phyloP scores from a whole-genome alignment of 2,329 filamentous ascomycete genomes.

The Exophiala spinifera region DNA sequence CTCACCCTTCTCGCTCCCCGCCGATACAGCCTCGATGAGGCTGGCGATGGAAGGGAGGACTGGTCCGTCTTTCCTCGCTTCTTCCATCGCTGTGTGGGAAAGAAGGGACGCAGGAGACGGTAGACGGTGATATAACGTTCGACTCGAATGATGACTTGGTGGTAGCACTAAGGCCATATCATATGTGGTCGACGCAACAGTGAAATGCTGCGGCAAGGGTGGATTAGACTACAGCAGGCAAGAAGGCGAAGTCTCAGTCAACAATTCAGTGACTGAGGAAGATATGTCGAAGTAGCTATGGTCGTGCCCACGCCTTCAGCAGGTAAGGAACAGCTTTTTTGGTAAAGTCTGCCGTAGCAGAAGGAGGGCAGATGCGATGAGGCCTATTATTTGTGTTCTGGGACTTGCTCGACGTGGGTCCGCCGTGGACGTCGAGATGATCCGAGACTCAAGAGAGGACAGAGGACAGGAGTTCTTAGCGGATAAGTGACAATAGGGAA shows the following conservation, averaged over 20 bases:
- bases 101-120: conserved; percentile 12
- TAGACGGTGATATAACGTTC: conserved; percentile 22
- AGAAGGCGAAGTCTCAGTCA: no score
- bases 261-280: no score
- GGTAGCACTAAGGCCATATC: conserved; percentile 28
- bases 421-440: conserved; percentile 1
- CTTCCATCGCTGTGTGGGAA: conserved; percentile 53
- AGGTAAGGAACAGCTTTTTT: no score
- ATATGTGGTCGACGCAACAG: background rate
- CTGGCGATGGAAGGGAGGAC: conserved; percentile 93
- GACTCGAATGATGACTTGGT: conserved; percentile 20
- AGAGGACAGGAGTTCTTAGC: no score
- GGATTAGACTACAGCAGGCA: background rate
- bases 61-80: conserved; percentile 58
- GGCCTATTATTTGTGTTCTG: background rate
- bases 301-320: no score
- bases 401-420: background rate
- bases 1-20: conserved; percentile 24
- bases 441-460: background rate
- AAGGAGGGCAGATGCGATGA: background rate
- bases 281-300: no score
- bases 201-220: background rate
- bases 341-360: background rate
- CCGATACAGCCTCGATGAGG: conserved; percentile 75
- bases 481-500: background rate